These are phyloP conservation scores for Baeospora myosura DNA, from an alignment of 1,284 basidiomycete genomes.

Conservation along the genomic window DNA sequence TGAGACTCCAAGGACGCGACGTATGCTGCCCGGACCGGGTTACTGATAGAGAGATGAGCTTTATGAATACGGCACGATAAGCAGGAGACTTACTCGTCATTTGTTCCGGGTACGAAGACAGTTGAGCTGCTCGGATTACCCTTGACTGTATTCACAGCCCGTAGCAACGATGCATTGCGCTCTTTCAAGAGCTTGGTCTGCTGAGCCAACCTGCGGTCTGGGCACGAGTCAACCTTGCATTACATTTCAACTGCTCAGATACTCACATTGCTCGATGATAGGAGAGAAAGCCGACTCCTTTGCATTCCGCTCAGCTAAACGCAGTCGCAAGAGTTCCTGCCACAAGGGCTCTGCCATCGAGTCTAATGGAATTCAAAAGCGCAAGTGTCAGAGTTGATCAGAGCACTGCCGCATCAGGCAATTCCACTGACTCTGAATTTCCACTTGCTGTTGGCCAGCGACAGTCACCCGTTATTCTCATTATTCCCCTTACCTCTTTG, in stretches of 20 bases:
- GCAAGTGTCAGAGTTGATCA: slow-evolving; percentile 10
- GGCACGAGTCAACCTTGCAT: slow-evolving; percentile 7
- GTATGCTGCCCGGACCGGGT: slow-evolving; percentile 81
- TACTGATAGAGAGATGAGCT: slow-evolving; percentile 33
- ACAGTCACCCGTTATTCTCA: slow-evolving; percentile 5
- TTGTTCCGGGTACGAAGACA: slow-evolving; percentile 54
- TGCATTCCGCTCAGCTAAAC: slow-evolving; percentile 72
- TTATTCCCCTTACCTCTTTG: slow-evolving; percentile 5
- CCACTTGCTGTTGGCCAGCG: too few relatives aligned
- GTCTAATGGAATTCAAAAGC: slow-evolving; percentile 8
- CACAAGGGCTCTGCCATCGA: slow-evolving; percentile 73
- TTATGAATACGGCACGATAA: slow-evolving; percentile 7
- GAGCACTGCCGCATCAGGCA: slow-evolving; percentile 20
- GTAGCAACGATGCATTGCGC: slow-evolving; percentile 78
- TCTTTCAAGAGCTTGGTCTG: slow-evolving; percentile 86
- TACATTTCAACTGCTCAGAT: too few relatives aligned
- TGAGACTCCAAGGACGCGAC: slow-evolving; percentile 89
- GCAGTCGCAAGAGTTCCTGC: slow-evolving; percentile 71
- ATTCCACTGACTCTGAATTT: background rate
- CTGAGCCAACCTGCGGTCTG: slow-evolving; percentile 84
- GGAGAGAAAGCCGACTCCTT: slow-evolving; percentile 71
- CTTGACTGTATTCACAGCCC: slow-evolving; percentile 68
- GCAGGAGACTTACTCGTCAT: slow-evolving; percentile 56
- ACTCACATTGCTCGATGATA: slow-evolving; percentile 81
- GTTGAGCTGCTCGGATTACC: slow-evolving; percentile 58